Evolutionary conservation across 2,329 filamentous ascomycete genomes (phyloP).

Genomic region (Shiraia bambusicola): DNA sequence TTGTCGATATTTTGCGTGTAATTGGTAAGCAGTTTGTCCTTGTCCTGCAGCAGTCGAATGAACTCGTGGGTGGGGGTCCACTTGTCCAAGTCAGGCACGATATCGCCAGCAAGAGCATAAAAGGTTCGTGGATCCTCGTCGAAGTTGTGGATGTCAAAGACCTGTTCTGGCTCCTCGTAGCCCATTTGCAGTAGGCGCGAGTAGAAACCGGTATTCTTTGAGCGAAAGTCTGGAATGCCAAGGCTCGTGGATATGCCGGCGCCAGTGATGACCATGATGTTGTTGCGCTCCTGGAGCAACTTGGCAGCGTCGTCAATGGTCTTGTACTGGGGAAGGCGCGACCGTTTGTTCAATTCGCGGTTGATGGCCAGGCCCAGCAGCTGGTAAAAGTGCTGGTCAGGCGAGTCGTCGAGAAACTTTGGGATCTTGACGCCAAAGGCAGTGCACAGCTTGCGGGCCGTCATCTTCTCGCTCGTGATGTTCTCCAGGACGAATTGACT

Average conservation of each 20-base stretch:
- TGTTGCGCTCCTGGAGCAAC: conserved; percentile 71
- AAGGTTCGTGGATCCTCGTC: conserved; percentile 83
- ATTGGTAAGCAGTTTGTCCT: conserved; percentile 88
- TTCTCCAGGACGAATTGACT: conserved; percentile 69
- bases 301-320: conserved; percentile 82
- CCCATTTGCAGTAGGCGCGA: conserved; percentile 78
- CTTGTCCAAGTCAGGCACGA: conserved; percentile 75
- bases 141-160: conserved; percentile 90
- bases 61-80: conserved; percentile 94
- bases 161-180: conserved; percentile 82
- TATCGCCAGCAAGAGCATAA: conserved; percentile 88
- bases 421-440: conserved; percentile 80
- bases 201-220: conserved; percentile 89
- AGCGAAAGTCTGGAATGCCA: conserved; percentile 95
- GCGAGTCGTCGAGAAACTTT: conserved; percentile 67
- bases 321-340: conserved; percentile 79
- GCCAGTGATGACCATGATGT: conserved; percentile 92
- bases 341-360: conserved; percentile 77
- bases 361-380: conserved; percentile 76
- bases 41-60: conserved; percentile 83
- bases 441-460: conserved; percentile 79
- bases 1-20: conserved; percentile 99
- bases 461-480: conserved; percentile 61
- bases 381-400: conserved; percentile 74
- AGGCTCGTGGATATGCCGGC: conserved; percentile 96